phyloP scores from a whole-genome alignment of 2,329 filamentous ascomycete species.

The Calonectria henricotiae region DNA sequence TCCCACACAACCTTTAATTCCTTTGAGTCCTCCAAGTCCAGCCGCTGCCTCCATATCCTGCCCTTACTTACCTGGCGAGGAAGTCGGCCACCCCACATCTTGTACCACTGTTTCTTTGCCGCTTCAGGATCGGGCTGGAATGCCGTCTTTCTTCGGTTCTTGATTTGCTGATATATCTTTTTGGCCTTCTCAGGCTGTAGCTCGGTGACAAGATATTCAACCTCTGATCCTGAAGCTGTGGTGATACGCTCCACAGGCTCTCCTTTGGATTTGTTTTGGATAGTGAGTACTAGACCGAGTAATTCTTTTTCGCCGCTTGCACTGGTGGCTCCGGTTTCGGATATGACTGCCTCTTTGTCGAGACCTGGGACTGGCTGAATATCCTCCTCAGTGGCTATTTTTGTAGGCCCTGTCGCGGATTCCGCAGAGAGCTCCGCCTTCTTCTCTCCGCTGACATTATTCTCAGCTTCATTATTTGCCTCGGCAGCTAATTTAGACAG shows the following conservation, averaged over 20 bases:
- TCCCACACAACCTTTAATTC: slow-evolving; percentile 66
- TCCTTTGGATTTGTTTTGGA: slow-evolving; percentile 82
- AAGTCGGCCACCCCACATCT: slow-evolving; percentile 64
- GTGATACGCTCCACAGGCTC: slow-evolving; percentile 74
- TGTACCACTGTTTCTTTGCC: slow-evolving; percentile 64
- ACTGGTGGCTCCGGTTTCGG: not conserved
- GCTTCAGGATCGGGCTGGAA: slow-evolving; percentile 63
- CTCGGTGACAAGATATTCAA: slow-evolving; percentile 86
- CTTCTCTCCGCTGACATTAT: not conserved
- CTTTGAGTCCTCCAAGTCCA: slow-evolving; percentile 69
- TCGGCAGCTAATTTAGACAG: slow-evolving; percentile 65
- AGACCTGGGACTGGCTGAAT: not conserved
- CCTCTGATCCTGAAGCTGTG: slow-evolving; percentile 47
- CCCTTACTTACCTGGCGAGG: slow-evolving; percentile 68
- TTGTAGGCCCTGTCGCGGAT: not conserved
- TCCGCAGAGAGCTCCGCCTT: slow-evolving; percentile 12
- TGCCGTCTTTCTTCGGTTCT: slow-evolving; percentile 69
- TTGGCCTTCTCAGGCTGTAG: slow-evolving; percentile 65
- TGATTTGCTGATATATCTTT: slow-evolving; percentile 71
- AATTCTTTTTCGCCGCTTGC: slow-evolving; percentile 29
- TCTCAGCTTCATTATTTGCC: slow-evolving; percentile 29
- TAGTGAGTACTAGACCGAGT: slow-evolving; percentile 80
- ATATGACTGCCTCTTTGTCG: not conserved
- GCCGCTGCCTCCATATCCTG: slow-evolving; percentile 69
- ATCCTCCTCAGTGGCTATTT: not conserved